Percentiles rank a stretch among this genome's conserved stretches.
Evolutionary conservation across 306 rosid species (phyloP).

Genomic region (Acacia acuminata): DNA sequence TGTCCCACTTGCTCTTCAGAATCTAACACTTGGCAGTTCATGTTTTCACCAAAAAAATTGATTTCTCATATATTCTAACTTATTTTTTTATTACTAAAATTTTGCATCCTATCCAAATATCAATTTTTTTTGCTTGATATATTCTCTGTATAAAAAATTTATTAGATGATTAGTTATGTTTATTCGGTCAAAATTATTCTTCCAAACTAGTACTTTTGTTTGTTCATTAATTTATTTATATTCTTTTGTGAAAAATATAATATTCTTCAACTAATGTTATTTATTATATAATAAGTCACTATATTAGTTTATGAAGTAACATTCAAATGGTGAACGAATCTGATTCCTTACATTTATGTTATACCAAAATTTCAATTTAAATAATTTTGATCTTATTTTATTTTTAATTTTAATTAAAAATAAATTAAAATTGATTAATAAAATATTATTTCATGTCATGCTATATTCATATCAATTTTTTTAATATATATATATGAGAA

Average conservation of each 20-base stretch:
- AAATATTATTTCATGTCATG: not conserved
- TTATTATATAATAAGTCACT: not conserved
- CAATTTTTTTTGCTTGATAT: not conserved
- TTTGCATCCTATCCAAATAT: too few relatives aligned
- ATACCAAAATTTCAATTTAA: not conserved
- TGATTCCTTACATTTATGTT: not conserved
- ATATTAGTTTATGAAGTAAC: not conserved
- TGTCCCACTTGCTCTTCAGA: not conserved
- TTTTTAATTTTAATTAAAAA: too few relatives aligned
- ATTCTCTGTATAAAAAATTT: not conserved
- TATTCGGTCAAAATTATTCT: not conserved
- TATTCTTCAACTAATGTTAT: not conserved
- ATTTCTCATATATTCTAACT: not conserved
- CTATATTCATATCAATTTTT: not conserved
- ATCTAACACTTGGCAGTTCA: not conserved
- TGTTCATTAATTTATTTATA: not conserved
- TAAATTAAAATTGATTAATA: too few relatives aligned
- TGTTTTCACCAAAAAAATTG: not conserved
- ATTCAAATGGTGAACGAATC: not conserved
- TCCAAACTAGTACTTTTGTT: not conserved
- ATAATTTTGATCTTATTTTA: not conserved
- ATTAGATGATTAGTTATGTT: not conserved
- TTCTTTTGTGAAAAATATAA: not conserved
- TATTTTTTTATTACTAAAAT: not conserved
- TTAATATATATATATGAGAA: too few relatives aligned